Base-by-base conservation (phyloP, 352 stramenopile species). In the Globisporangium ultimum region DNA sequence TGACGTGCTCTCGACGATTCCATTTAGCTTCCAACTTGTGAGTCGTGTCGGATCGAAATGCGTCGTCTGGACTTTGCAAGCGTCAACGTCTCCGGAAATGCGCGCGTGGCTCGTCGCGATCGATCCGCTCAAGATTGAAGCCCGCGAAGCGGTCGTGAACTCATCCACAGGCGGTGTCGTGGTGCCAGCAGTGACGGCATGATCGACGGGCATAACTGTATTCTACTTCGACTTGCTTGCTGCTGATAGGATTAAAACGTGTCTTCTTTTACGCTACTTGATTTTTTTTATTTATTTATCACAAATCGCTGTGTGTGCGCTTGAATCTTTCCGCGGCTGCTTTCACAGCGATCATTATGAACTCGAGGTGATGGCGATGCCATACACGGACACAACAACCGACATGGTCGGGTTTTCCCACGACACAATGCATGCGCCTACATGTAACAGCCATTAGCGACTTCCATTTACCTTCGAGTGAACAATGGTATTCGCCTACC, bases 331-430 rank as follows among this genome's bases (percentile, higher is more conserved):
- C 7, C 40, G 7, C 8, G 7, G 13, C 18, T 45, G 48, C 28
- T 36, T 8, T 36, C 8, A 10, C 28, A 36, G 28, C 8, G 28
- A 10, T 2, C 43, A 40, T 20, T 24, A 36, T 12, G 47, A 57
- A 21, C 17, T 14, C 8, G 71, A 59, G 64, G 71, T 70, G 18
- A 84, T 62, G 20, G 83, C 79, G 28, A 93, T 59, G 12, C 83
- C 83, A 41, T 93, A 93, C 48, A 91, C 77, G 9, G 72, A 79
- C 15, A 93, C 50, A 32, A 89, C 70, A 17, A 77, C 78, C 17
- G 78, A 74, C 57, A 91, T 89, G 11, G 77, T 84, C 4, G 62
- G 69, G 56, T 93, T 93, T 58, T 93, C 80, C 83, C 83, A 91
- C 11, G 76, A 87, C 18, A 93, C 74, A 8, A 74, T 80, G 53